A percentile compares a stretch with the other conserved stretches of the same genome.
Conservation (phyloP, 768 basidiomycete genomes). For the Pleurotus tuber-regium region DNA sequence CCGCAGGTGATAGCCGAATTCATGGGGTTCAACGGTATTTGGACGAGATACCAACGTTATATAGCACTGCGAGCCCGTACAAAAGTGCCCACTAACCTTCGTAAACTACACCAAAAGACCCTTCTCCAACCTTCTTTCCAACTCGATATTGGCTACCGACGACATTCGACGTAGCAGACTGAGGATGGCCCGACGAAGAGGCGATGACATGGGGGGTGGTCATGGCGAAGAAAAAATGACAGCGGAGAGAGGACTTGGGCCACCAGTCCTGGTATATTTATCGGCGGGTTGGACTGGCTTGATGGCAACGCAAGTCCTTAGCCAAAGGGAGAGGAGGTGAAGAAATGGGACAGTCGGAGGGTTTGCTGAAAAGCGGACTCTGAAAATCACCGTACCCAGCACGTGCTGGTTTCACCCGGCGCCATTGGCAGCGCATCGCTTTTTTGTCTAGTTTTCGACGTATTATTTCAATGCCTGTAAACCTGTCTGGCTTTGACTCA, state of each 20-base stretch:
- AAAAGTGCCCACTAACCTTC: conserved; percentile 58
- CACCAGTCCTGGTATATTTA: conserved; percentile 24
- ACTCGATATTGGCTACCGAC: conserved; percentile 83
- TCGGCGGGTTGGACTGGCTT: conserved; percentile 15
- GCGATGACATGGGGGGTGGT: conserved; percentile 83
- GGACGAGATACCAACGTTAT: too few species aligned
- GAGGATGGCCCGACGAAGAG: conserved; percentile 69
- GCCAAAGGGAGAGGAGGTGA: conserved; percentile 1
- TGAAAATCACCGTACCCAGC: conserved; percentile 5
- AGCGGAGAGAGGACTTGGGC: conserved; percentile 12
- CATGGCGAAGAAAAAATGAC: conserved; percentile 38
- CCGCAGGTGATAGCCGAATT: neutral
- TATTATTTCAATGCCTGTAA: too few species aligned
- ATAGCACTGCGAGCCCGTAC: neutral
- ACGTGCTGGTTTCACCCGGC: too few species aligned
- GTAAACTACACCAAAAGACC: conserved; percentile 97
- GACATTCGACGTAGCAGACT: conserved; percentile 63
- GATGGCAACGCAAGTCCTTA: conserved; percentile 1
- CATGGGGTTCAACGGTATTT: neutral
- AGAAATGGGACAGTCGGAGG: conserved; percentile 5
- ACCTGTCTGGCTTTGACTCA: too few species aligned
- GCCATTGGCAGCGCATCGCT: too few species aligned
- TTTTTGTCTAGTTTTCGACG: too few species aligned
- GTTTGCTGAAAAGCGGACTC: conserved; percentile 9
- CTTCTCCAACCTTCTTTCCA: conserved; percentile 99